Evolutionary conservation across 2,329 filamentous ascomycete genomes (phyloP).

Genomic region (Tolypocladium ophioglossoides): DNA sequence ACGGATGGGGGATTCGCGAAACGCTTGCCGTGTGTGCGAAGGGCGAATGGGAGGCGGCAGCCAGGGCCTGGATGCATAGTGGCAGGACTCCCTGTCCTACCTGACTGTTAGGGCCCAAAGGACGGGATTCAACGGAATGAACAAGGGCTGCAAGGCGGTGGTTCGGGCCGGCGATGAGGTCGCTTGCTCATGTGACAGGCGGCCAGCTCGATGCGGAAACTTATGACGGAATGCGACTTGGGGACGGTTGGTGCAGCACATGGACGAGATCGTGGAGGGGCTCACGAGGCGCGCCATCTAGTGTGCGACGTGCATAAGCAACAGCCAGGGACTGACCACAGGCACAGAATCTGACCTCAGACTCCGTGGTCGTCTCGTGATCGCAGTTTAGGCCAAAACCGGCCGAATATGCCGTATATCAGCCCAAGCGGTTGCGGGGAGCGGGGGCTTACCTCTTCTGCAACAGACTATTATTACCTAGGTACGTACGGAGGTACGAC

Average conservation of each 20-base stretch:
- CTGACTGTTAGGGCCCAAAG: neutral
- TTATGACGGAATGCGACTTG: neutral
- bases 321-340: no score
- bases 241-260: neutral
- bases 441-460: neutral
- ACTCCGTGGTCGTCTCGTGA: neutral
- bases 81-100: neutral
- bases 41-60: neutral
- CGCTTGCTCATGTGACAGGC: neutral
- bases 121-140: neutral
- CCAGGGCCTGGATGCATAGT: neutral
- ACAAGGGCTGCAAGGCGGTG: neutral
- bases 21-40: neutral
- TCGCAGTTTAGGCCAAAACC: neutral
- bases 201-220: neutral
- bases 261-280: neutral
- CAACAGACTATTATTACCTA: neutral
- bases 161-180: neutral
- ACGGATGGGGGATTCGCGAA: neutral
- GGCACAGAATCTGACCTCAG: slow-evolving; percentile 1
- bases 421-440: neutral
- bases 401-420: neutral
- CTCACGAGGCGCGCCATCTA: neutral
- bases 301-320: slow-evolving; percentile 1
- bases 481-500: neutral